phyloP scores from a whole-genome alignment of 1,284 basidiomycete genomes.

The Puccinia triticina region DNA sequence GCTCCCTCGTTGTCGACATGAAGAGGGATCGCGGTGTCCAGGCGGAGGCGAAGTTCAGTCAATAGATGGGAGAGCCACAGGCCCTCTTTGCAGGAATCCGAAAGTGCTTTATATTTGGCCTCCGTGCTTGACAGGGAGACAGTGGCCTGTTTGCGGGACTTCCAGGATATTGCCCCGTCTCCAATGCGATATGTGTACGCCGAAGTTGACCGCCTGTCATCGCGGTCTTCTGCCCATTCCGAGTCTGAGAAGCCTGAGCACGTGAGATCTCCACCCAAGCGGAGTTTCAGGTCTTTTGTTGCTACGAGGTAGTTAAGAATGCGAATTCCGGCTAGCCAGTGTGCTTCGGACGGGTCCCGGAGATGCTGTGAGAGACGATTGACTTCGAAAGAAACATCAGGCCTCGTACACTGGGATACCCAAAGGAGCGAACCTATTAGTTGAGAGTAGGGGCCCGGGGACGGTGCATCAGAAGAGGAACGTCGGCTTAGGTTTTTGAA shows the following conservation, averaged over 20 bases:
- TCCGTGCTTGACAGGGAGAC: no score
- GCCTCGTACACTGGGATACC: no score
- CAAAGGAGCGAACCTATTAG: no score
- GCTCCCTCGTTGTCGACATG: no score
- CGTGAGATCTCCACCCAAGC: neutral
- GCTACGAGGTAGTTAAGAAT: neutral
- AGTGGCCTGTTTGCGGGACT: conserved; percentile 7
- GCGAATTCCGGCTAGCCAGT: neutral
- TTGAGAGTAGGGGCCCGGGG: no score
- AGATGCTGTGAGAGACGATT: conserved; percentile 12
- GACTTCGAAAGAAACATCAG: no score
- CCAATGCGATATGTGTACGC: neutral
- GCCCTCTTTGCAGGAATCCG: neutral
- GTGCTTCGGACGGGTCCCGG: neutral
- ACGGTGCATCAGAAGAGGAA: neutral
- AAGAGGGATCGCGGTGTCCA: no score
- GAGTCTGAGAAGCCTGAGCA: neutral
- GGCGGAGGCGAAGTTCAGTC: no score
- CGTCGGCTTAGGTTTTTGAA: neutral
- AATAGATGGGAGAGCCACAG: neutral
- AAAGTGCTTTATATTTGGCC: neutral
- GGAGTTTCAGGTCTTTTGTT: no score
- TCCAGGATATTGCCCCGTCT: conserved; percentile 1
- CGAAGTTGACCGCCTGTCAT: no score
- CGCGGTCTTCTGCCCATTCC: neutral